Percentiles rank a stretch among this genome's conserved stretches.
Conservation (phyloP, 1,284 basidiomycete genomes). For the Ustilago loliicola region DNA sequence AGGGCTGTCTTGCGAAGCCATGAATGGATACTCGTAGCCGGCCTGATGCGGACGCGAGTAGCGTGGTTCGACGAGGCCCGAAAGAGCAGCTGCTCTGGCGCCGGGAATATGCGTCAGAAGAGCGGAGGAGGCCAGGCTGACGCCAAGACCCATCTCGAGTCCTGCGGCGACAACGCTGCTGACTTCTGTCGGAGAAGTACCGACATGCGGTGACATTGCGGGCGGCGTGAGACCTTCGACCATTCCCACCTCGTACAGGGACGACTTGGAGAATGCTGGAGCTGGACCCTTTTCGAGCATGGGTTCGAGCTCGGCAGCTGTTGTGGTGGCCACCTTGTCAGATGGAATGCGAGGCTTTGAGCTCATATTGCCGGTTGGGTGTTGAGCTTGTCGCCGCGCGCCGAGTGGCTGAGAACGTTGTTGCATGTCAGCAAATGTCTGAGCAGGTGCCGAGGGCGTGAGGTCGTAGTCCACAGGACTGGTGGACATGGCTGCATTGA, state of each 20-base stretch:
- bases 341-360: conserved; percentile 2
- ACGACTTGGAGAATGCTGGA: conserved; percentile 35
- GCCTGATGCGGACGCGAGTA: conserved; percentile 34
- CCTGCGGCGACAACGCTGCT: conserved; percentile 59
- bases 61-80: conserved; percentile 50
- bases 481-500: conserved; percentile 13
- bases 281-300: conserved; percentile 20
- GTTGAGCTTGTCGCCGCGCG: conserved; percentile 8
- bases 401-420: conserved; percentile 30
- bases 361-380: conserved; percentile 9
- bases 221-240: conserved; percentile 53
- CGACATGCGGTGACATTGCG: conserved; percentile 22
- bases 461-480: conserved; percentile 34
- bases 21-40: conserved; percentile 16
- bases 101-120: conserved; percentile 40
- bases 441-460: conserved; percentile 39
- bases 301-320: conserved; percentile 15
- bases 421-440: conserved; percentile 44
- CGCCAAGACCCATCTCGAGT: conserved; percentile 62
- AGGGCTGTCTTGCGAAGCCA: neutral
- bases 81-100: conserved; percentile 30
- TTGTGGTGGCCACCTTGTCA: neutral
- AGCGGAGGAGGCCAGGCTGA: conserved; percentile 53
- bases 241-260: conserved; percentile 47
- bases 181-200: conserved; percentile 34